Evolutionary conservation across 352 stramenopile genomes (phyloP).

Genomic region (Saprolegnia parasitica): DNA sequence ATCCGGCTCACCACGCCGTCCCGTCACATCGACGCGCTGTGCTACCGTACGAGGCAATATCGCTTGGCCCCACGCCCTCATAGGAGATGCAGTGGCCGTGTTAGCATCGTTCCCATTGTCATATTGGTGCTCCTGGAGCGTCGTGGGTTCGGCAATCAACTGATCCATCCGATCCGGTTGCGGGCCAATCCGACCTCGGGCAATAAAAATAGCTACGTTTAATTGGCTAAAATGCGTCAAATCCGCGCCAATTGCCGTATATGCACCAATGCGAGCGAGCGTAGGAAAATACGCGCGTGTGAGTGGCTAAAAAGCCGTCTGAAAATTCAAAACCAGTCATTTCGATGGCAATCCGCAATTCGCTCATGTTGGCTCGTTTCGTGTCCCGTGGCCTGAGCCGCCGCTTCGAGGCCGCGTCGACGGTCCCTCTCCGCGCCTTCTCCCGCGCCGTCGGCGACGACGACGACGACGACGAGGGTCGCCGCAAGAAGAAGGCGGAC

Average conservation of each 20-base stretch:
- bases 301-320: slow-evolving; percentile 24
- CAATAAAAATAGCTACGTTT: background rate
- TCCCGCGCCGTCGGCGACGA: background rate
- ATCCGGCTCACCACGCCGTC: too few species aligned
- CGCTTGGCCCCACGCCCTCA: too few species aligned
- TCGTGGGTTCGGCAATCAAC: too few species aligned
- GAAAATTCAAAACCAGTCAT: slow-evolving; percentile 27
- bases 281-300: background rate
- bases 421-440: slow-evolving; percentile 1
- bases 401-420: slow-evolving; percentile 1
- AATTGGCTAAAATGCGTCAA: slow-evolving; percentile 26
- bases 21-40: too few species aligned
- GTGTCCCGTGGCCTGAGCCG: slow-evolving; percentile 8
- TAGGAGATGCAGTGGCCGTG: too few species aligned
- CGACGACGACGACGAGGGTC: slow-evolving; percentile 19
- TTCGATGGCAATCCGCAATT: slow-evolving; percentile 21
- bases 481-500: slow-evolving; percentile 24
- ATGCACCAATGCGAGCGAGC: background rate
- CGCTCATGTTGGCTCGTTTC: slow-evolving; percentile 21
- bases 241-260: background rate
- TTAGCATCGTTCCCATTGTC: too few species aligned
- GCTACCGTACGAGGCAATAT: too few species aligned
- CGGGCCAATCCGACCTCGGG: too few species aligned
- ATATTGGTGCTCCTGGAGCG: too few species aligned
- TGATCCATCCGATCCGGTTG: too few species aligned